These are phyloP conservation scores for Microdochium bolleyi DNA, from an alignment of 2,329 filamentous ascomycete genomes.

Conservation along the genomic window DNA sequence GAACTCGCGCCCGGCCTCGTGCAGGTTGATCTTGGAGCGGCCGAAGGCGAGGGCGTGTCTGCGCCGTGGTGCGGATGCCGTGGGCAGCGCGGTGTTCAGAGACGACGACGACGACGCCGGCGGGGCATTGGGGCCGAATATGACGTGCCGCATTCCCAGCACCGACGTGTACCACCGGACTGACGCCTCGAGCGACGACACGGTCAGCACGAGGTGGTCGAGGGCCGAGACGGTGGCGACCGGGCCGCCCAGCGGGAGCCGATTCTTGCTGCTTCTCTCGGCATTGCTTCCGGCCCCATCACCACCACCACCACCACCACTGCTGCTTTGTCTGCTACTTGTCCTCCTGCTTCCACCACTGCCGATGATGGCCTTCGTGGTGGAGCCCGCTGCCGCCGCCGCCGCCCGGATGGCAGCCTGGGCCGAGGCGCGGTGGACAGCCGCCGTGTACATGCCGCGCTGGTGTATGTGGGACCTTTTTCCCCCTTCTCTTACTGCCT, in stretches of 20 bases:
- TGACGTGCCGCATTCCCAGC: conserved; percentile 48
- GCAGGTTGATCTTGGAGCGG: conserved; percentile 53
- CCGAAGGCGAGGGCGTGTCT: conserved; percentile 50
- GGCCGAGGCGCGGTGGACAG: too few relatives aligned
- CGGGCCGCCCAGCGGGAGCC: background rate
- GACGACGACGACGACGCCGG: background rate
- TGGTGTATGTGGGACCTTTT: too few relatives aligned
- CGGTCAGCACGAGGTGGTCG: conserved; percentile 55
- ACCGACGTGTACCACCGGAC: conserved; percentile 45
- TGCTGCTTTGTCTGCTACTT: too few relatives aligned
- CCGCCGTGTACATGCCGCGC: too few relatives aligned
- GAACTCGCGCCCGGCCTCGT: conserved; percentile 49
- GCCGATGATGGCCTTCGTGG: too few relatives aligned
- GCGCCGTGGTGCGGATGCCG: background rate
- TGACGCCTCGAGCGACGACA: conserved; percentile 38
- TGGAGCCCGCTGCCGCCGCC: too few relatives aligned
- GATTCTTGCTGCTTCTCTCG: background rate
- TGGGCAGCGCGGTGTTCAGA: background rate
- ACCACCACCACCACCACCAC: background rate
- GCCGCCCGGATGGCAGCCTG: too few relatives aligned
- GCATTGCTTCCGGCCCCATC: background rate
- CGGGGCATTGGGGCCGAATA: conserved; percentile 30
- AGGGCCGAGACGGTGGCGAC: conserved; percentile 22
- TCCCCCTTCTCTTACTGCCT: too few relatives aligned
- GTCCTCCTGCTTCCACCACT: too few relatives aligned